Evolutionary conservation across 768 basidiomycete genomes (phyloP), one percentile per base, ranked within the genome.

Genomic region (Trametes cinnabarina): DNA sequence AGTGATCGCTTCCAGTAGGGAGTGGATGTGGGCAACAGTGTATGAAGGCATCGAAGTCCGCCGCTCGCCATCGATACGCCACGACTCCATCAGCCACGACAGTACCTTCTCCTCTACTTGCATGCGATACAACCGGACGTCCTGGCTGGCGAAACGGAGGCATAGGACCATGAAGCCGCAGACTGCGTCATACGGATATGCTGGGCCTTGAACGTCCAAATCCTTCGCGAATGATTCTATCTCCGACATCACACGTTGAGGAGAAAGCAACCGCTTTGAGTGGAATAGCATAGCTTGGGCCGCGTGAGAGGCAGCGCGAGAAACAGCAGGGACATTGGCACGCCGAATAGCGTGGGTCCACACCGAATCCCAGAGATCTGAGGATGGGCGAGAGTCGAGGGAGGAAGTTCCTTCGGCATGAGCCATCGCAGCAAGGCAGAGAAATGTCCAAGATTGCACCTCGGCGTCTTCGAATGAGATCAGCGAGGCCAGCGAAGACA

Each of bases 161-260:
- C 84, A 87, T 25, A 81, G 75, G 5, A 82, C 74, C 44, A 98
- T 77, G 68, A 98, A 93, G 55, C 78, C 76, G 76, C 95, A 97
- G 37, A 96, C 92, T 1, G 95, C 86, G 67, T 99, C 97, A 65
- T 82, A 90, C 0, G 94, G 93, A 65, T 83, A 87, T 14, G 84
- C 75, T 2, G 95, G 94, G 0, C 94, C 95, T 72, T 98, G 96
- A 15, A 97, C 81, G 62, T 92, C 88, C 57, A 99, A 76, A 61
- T 96, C 92, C 60, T 87, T 87, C 1, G 85, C 81, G 46, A 98
- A 75, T 0, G 79, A 76, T 68, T 94, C 93, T 47, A 98, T 85
- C 68, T 95, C 93, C 2, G 73, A 66, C 14, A 90, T 76, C 43
- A 88, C 73, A 14, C 80, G 81, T 35, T 85, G 82, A 14, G 82